These are phyloP conservation scores for Neoboletus magnificus DNA, from an alignment of 768 basidiomycete species.

Conservation along the genomic window DNA sequence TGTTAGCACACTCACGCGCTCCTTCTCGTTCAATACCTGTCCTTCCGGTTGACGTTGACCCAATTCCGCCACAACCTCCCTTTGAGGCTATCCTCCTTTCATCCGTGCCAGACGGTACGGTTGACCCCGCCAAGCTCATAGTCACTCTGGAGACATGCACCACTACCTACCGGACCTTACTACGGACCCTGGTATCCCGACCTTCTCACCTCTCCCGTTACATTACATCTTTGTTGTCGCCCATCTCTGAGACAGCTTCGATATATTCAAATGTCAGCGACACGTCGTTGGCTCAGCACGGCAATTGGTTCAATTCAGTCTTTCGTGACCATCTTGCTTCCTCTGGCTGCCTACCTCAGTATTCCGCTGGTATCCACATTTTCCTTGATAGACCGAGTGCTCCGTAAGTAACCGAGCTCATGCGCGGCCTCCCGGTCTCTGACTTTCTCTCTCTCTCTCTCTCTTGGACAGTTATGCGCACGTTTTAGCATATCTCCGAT, in stretches of 20 bases:
- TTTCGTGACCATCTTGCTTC: constrained; percentile 64
- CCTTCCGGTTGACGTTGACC: constrained; percentile 43
- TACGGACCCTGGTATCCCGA: constrained; percentile 64
- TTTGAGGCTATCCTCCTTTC: constrained; percentile 70
- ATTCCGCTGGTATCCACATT: constrained; percentile 54
- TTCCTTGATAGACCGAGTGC: constrained; percentile 80
- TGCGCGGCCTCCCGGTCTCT: not conserved
- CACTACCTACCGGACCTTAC: constrained; percentile 57
- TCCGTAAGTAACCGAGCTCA: constrained; percentile 52
- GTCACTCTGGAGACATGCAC: constrained; percentile 76
- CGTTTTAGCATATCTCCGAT: constrained; percentile 69
- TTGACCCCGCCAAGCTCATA: constrained; percentile 61
- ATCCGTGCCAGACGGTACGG: constrained; percentile 41
- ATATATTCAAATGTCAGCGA: constrained; percentile 53
- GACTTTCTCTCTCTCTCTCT: not conserved
- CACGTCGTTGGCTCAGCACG: constrained; percentile 14
- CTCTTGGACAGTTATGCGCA: constrained; percentile 55
- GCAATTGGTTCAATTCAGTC: constrained; percentile 42
- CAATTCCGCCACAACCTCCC: constrained; percentile 47
- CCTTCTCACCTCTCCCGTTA: constrained; percentile 65
- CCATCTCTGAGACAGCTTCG: constrained; percentile 49
- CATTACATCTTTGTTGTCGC: constrained; percentile 43
- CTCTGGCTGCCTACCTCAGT: constrained; percentile 48
- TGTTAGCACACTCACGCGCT: constrained; percentile 28
- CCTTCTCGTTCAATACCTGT: constrained; percentile 47